Evolutionary conservation across 2,329 filamentous ascomycete genomes (phyloP).

Genomic region (Paraphoma sp.): DNA sequence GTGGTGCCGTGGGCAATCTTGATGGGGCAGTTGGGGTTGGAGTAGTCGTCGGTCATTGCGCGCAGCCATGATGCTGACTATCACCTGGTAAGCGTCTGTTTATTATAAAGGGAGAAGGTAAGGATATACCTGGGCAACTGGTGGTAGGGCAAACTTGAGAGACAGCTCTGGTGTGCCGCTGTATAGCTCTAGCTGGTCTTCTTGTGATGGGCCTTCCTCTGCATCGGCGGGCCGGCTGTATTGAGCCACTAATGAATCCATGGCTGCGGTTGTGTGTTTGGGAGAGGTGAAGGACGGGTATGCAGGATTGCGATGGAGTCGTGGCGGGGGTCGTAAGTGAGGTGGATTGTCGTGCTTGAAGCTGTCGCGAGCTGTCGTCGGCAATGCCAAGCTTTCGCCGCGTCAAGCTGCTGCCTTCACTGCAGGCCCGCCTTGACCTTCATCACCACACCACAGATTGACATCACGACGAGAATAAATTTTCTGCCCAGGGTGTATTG

Average conservation of each 20-base stretch:
- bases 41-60: slow-evolving; percentile 94
- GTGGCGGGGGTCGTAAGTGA: slow-evolving; percentile 18
- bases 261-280: slow-evolving; percentile 49
- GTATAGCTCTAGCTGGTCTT: slow-evolving; percentile 73
- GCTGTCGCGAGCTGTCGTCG: slow-evolving; percentile 29
- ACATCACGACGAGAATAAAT: no score
- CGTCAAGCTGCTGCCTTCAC: slow-evolving; percentile 31
- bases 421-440: not conserved
- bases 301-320: slow-evolving; percentile 8
- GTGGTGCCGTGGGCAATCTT: slow-evolving; percentile 99
- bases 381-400: slow-evolving; percentile 22
- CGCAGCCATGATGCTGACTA: slow-evolving; percentile 94
- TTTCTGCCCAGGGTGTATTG: no score
- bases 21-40: slow-evolving; percentile 96
- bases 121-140: slow-evolving; percentile 76
- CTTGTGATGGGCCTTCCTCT: slow-evolving; percentile 74
- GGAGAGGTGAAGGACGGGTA: slow-evolving; percentile 6
- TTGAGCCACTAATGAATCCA: slow-evolving; percentile 92
- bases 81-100: not conserved
- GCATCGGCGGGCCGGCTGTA: slow-evolving; percentile 83
- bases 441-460: not conserved
- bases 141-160: slow-evolving; percentile 93
- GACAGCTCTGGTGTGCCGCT: slow-evolving; percentile 78
- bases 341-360: slow-evolving; percentile 19
- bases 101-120: not conserved